phyloP scores from a whole-genome alignment of 306 rosid species.

The Carpinus viminea region DNA sequence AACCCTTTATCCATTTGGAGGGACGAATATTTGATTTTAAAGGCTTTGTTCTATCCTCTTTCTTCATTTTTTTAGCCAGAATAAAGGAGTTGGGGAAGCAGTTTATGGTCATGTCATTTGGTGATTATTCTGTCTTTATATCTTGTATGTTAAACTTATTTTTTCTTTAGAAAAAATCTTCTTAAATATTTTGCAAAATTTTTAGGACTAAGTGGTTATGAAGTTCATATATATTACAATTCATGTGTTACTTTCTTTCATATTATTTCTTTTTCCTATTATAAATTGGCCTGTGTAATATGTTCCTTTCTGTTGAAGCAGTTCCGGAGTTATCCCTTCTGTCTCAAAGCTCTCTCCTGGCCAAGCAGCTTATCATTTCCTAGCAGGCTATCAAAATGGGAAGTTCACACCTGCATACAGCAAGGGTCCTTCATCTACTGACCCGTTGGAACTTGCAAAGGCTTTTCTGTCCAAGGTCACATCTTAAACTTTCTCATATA shows the following conservation, averaged over 20 bases:
- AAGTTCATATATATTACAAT: background rate
- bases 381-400: constrained; percentile 53
- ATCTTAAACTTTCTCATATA: constrained; percentile 1
- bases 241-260: background rate
- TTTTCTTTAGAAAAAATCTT: background rate
- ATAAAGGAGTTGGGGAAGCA: background rate
- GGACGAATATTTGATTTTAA: background rate
- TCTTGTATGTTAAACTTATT: background rate
- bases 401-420: constrained; percentile 46
- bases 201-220: background rate
- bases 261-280: background rate
- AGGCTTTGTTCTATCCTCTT: background rate
- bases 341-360: constrained; percentile 48
- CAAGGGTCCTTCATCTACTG: constrained; percentile 33
- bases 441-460: constrained; percentile 38
- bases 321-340: constrained; percentile 39
- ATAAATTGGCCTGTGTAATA: constrained; percentile 1
- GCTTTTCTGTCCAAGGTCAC: constrained; percentile 42
- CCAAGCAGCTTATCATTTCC: constrained; percentile 56
- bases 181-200: background rate
- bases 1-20: background rate
- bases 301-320: constrained; percentile 26
- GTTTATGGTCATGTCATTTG: background rate
- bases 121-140: background rate
- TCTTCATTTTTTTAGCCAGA: background rate